A percentile compares a stretch with the other conserved stretches of the same genome.
Evolutionary conservation across 805 yeast species (phyloP).

Genomic region (Candida railenensis): DNA sequence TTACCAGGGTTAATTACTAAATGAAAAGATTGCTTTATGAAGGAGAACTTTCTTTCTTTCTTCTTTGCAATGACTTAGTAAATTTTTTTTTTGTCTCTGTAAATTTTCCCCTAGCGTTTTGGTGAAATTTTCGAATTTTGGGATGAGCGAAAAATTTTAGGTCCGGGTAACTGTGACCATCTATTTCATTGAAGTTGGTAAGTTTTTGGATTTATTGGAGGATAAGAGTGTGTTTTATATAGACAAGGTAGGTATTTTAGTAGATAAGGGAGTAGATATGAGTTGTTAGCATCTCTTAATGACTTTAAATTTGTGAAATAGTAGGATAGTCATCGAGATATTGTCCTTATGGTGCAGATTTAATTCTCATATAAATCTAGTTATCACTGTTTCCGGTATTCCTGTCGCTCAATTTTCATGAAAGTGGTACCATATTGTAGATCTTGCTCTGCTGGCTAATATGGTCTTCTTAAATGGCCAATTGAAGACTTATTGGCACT

Average conservation of each 20-base stretch:
- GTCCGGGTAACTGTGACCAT: background rate
- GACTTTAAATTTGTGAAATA: background rate
- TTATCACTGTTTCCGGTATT: too few species aligned
- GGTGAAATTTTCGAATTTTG: background rate
- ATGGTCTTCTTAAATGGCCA: background rate
- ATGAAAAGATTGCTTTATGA: background rate
- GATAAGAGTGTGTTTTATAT: background rate
- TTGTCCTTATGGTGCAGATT: background rate
- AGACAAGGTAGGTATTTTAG: background rate
- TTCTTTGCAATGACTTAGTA: background rate
- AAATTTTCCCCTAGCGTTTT: background rate
- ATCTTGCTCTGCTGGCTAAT: background rate
- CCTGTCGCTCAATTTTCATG: background rate
- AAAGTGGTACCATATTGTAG: background rate
- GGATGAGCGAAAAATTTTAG: constrained; percentile 6
- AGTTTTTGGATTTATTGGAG: background rate
- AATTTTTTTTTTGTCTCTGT: background rate
- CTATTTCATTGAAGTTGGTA: background rate
- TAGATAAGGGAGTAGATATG: background rate
- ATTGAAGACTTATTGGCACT: background rate
- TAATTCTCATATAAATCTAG: background rate
- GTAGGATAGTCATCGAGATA: background rate
- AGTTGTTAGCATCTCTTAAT: background rate
- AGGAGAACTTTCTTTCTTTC: constrained; percentile 7
- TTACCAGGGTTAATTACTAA: background rate